phyloP scores from a whole-genome alignment of 306 rosid species.

The Lagenaria siceraria region DNA sequence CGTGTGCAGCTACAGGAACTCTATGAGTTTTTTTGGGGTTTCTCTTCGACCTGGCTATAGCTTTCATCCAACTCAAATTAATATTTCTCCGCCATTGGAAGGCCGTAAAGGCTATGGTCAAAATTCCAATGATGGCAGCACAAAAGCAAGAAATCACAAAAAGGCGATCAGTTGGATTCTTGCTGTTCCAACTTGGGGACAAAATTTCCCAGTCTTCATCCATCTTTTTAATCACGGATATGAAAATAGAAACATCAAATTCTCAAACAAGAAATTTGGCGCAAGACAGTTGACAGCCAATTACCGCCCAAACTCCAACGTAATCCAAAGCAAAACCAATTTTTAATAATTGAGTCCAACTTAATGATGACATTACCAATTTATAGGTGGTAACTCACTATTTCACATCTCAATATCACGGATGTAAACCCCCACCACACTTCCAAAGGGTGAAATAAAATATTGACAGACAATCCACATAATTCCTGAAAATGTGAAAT shows the following conservation, averaged over 20 bases:
- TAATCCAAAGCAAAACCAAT: not conserved
- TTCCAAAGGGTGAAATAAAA: not conserved
- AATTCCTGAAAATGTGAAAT: constrained; percentile 2
- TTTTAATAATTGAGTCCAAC: not conserved
- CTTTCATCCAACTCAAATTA: constrained; percentile 92
- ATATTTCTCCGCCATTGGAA: constrained; percentile 97
- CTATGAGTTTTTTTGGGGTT: constrained; percentile 66
- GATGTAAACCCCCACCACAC: not conserved
- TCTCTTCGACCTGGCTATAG: constrained; percentile 84
- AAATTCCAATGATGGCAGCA: constrained; percentile 80
- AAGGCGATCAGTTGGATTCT: constrained; percentile 66
- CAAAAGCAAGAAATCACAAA: constrained; percentile 52
- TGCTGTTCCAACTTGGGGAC: constrained; percentile 59
- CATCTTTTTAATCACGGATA: constrained; percentile 25
- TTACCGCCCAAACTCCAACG: not conserved
- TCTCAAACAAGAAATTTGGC: constrained; percentile 1
- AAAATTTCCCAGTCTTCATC: constrained; percentile 59
- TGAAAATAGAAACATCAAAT: constrained; percentile 7
- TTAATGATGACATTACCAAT: not conserved
- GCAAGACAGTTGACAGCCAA: not conserved
- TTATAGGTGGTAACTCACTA: not conserved
- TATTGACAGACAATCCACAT: not conserved
- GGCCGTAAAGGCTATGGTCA: constrained; percentile 81
- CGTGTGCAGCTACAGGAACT: constrained; percentile 64
- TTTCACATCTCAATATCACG: not conserved